A percentile compares a stretch with the other conserved stretches of the same genome.
Evolutionary conservation across 78 protist genomes (phyloP).

Genomic region (Cavenderia fasciculata): DNA sequence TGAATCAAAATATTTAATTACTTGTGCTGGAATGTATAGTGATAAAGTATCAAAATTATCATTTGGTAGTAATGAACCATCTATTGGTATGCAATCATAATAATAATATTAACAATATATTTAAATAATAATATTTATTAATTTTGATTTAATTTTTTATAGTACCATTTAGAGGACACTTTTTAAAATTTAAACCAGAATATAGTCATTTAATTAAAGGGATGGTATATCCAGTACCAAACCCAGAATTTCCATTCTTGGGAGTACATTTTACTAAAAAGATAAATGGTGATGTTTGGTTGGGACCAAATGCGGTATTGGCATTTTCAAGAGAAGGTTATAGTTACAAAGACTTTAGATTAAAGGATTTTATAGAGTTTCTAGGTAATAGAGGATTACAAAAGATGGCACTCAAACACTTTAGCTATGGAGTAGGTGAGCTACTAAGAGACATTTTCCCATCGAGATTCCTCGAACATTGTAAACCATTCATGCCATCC

Average conservation of each 20-base stretch:
- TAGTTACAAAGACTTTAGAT: background rate
- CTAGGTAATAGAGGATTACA: slow-evolving; percentile 10
- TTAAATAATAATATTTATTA: background rate
- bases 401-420: slow-evolving; percentile 24
- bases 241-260: slow-evolving; percentile 68
- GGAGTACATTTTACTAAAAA: slow-evolving; percentile 81
- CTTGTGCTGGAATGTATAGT: slow-evolving; percentile 80
- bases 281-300: slow-evolving; percentile 65
- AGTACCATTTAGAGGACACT: slow-evolving; percentile 42
- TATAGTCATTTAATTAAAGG: slow-evolving; percentile 25
- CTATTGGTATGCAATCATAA: no score
- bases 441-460: background rate
- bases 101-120: background rate
- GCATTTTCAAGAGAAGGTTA: slow-evolving; percentile 79
- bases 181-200: slow-evolving; percentile 22
- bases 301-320: slow-evolving; percentile 86
- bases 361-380: slow-evolving; percentile 23
- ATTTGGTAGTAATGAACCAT: slow-evolving; percentile 36
- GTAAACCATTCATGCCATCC: slow-evolving; percentile 35
- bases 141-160: background rate
- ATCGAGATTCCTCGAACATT: background rate
- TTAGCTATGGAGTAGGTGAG: slow-evolving; percentile 38
- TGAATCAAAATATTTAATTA: slow-evolving; percentile 12
- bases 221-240: slow-evolving; percentile 76
- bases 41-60: slow-evolving; percentile 17